These are phyloP conservation scores for Erysimum cheiri DNA, from an alignment of 441 rosid genomes.

Conservation along the genomic window DNA sequence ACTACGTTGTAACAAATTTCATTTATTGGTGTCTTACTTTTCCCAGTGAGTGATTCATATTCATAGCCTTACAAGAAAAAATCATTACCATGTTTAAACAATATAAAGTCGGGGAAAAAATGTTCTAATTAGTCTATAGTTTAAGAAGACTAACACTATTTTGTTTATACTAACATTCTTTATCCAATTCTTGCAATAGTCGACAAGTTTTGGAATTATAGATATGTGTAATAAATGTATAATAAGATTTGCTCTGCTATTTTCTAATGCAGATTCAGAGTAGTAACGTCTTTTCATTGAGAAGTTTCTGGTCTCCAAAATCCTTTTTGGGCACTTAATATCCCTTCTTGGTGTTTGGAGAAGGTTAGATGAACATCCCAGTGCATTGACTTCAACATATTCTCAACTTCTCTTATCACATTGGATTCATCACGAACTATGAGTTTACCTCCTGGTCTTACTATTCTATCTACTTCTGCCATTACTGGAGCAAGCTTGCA, in stretches of 20 bases:
- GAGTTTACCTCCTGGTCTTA: constrained; percentile 87
- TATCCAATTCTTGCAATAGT: constrained; percentile 19
- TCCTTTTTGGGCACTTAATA: constrained; percentile 87
- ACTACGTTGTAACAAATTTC: background rate
- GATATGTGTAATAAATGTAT: constrained; percentile 15
- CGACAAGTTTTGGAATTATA: constrained; percentile 2
- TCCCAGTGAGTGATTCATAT: background rate
- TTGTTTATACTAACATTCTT: constrained; percentile 18
- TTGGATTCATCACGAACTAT: constrained; percentile 72
- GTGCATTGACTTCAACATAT: constrained; percentile 74
- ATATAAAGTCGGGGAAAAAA: background rate
- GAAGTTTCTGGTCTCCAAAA: constrained; percentile 75
- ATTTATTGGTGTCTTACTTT: constrained; percentile 4
- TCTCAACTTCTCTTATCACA: constrained; percentile 71
- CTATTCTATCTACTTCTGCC: constrained; percentile 91
- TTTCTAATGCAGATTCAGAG: constrained; percentile 9
- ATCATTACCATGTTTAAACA: constrained; percentile 15
- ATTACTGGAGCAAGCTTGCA: constrained; percentile 80
- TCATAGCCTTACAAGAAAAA: background rate
- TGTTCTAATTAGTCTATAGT: constrained; percentile 42
- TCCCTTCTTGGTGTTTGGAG: constrained; percentile 79
- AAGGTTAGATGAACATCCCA: constrained; percentile 84
- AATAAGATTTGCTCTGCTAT: constrained; percentile 21
- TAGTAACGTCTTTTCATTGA: constrained; percentile 37
- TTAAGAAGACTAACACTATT: constrained; percentile 31